Conservation (phyloP, 495 filamentous ascomycete genomes). For the Gamarada debralockiae region DNA sequence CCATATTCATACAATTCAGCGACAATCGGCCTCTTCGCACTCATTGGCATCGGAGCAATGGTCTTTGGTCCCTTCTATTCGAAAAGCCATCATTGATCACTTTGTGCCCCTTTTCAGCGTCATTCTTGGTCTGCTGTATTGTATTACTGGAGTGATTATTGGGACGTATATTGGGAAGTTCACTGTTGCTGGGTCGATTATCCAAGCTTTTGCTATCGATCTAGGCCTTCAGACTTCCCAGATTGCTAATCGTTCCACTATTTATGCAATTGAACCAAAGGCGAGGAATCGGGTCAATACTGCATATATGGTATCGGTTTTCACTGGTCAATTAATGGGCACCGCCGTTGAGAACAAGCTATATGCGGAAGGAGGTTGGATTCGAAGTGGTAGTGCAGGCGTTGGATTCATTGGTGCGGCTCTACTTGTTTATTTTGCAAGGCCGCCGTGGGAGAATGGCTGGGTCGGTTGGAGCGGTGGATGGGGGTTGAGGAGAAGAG, state of each 20-base stretch:
- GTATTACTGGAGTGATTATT: conserved; percentile 59
- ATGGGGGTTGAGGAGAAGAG: conserved; percentile 42
- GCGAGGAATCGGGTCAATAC: conserved; percentile 78
- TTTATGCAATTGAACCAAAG: conserved; percentile 69
- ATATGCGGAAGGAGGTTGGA: conserved; percentile 69
- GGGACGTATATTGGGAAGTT: conserved; percentile 60
- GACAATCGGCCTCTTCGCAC: conserved; percentile 71
- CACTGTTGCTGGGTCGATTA: conserved; percentile 67
- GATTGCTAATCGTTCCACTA: conserved; percentile 67
- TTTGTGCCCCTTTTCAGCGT: conserved; percentile 64
- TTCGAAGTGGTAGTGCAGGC: conserved; percentile 60
- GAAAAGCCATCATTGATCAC: conserved; percentile 64
- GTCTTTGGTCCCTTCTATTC: conserved; percentile 62
- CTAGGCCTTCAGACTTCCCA: conserved; percentile 71
- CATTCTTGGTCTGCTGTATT: conserved; percentile 53
- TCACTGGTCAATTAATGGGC: conserved; percentile 72
- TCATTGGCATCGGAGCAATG: conserved; percentile 72
- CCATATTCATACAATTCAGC: conserved; percentile 67
- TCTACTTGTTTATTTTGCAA: conserved; percentile 49
- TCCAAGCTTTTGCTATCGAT: conserved; percentile 71
- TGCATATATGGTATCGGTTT: conserved; percentile 73
- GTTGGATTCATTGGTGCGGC: conserved; percentile 62
- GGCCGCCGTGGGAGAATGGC: conserved; percentile 65
- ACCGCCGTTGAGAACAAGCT: conserved; percentile 69
- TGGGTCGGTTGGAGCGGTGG: conserved; percentile 79